Evolutionary conservation across 164 flowering plant species (phyloP), one percentile per base, ranked within the genome.

Genomic region (Buxus sempervirens): DNA sequence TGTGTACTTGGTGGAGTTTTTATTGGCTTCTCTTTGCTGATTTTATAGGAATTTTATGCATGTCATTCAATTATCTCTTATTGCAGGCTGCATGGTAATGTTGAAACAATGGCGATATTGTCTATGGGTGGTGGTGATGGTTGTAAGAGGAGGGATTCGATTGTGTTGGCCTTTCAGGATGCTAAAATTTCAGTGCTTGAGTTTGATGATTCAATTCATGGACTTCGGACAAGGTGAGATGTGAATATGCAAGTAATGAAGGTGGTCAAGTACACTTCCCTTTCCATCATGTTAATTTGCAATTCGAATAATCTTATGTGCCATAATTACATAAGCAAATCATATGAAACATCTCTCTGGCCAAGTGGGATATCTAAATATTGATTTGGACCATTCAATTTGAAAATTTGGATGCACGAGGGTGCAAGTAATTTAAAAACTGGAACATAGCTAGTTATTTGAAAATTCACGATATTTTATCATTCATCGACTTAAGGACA

Each of bases 201-300:
- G 83, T 92, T 84, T 81, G 98, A 90, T 73, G 98, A 95, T 82
- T 88, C 98, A 21, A 78, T 83, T n/a, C 87, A 92, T 70, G 96
- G 90, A 41, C 93, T 95, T 64, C 93, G 95, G 23, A 85, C 88
- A 27, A 91, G 90, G 98, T 93, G 73, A 82, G 79, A 58, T 36
- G 54, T 49, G 45, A 23, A 10, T 64, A 27, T 54, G 62, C 12
- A 41, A 38, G 27, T 32, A 2, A 24, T 13, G 60, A 22, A 9
- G 22, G 19, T 21, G 4, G 21, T 41, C 14, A 18, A 41, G 45
- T 20, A 45, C 45, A 41, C 12, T 41, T n/a, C n/a, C n/a, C n/a
- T n/a, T n/a, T n/a, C n/a, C n/a, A n/a, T n/a, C n/a, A n/a, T n/a
- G n/a, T n/a, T n/a, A n/a, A n/a, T n/a, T n/a, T n/a, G n/a, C n/a